Base-by-base conservation (phyloP, 805 yeast species). In the Spathaspora gorwiae region DNA sequence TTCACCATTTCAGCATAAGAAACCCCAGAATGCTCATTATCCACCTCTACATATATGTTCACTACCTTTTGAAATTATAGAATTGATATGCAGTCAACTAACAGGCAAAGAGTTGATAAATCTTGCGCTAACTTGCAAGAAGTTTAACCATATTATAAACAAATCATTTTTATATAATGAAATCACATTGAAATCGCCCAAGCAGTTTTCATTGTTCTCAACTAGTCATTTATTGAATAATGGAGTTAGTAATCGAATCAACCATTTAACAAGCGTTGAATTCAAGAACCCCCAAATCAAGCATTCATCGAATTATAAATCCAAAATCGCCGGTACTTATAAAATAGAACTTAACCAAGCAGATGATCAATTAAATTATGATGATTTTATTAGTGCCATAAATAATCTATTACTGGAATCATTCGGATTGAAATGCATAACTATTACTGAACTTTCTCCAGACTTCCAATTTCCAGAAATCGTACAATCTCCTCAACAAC, bases 391-490 rank as follows among this genome's bases (percentile, higher is more conserved):
- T 7, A 48, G 47, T 24, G 47, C 56, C 11, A 49, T 70, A n/a
- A 42, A 45, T 2, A 47, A 49, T 37, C 64, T 79, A 11, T 61
- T 79, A 11, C 70, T 68, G 37, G 70, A 71, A 32, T 64, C 78
- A 7, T 81, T 75, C 36, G 79, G 78, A 36, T 48, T 80, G 7
- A 56, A 65, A 30, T 63, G 62, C 24, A 52, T 81, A 6, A 54
- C 57, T 12, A 49, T 81, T 9, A 60, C 63, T 15, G 73, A 79
- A 39, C 69, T 81, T 1, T 70, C 80, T 5, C 80, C 81, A 6
- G 71, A 71, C 19, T 80, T 81, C 53, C 62, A 55, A 35, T 74
- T 76, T 46, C 51, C 54, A 56, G 46, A 65, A 54, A 46, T 47
- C 40, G 4, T 3, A 10, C 37, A 36, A 37, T 54, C 59, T 5